These are phyloP conservation scores for Cladosporium sp. DNA, from an alignment of 2,329 filamentous ascomycete species.

Conservation along the genomic window DNA sequence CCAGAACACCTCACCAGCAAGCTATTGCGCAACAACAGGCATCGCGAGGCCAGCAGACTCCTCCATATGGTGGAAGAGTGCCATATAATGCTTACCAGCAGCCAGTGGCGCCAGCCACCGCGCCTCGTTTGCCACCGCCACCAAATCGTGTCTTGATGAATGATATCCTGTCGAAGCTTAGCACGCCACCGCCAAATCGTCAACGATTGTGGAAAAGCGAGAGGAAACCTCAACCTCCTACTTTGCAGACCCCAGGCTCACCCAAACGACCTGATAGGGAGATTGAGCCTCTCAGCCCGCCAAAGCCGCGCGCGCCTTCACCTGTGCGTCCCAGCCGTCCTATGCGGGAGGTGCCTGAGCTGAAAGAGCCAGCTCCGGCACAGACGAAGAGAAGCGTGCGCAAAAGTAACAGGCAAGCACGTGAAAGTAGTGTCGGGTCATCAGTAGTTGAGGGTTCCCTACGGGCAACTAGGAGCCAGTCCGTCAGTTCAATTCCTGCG, in stretches of 20 bases:
- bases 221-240: constrained; percentile 29
- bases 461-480: constrained; percentile 52
- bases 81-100: constrained; percentile 12
- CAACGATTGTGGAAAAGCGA: constrained; percentile 37
- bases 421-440: constrained; percentile 47
- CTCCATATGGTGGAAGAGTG: constrained; percentile 18
- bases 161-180: constrained; percentile 33
- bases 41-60: constrained; percentile 25
- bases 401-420: constrained; percentile 27
- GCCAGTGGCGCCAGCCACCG: constrained; percentile 31
- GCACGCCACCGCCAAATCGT: constrained; percentile 29
- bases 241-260: constrained; percentile 25
- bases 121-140: constrained; percentile 27
- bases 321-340: neutral
- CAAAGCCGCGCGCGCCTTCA: constrained; percentile 27
- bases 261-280: constrained; percentile 29
- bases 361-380: constrained; percentile 12
- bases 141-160: constrained; percentile 27
- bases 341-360: neutral
- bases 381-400: constrained; percentile 27
- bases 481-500: constrained; percentile 44
- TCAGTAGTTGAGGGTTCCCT: constrained; percentile 49
- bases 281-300: constrained; percentile 40
- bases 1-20: constrained; percentile 26
- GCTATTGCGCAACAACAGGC: constrained; percentile 28